These are phyloP conservation scores for Russula sp. DNA, from an alignment of 768 basidiomycete species.

Conservation along the genomic window DNA sequence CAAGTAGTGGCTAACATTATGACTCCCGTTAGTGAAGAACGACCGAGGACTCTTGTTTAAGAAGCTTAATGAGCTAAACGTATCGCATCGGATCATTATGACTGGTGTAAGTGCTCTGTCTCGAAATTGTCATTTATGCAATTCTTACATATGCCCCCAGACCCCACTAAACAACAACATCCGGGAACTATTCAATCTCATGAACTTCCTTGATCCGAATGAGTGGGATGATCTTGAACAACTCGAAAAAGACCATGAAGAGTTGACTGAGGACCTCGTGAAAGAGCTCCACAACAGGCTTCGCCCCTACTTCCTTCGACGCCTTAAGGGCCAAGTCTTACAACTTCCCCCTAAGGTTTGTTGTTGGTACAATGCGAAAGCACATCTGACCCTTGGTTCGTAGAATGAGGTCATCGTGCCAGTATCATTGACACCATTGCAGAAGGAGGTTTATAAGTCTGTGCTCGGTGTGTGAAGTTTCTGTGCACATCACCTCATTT, in stretches of 20 bases:
- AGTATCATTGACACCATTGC: conserved; percentile 79
- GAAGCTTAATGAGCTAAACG: conserved; percentile 75
- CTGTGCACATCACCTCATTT: conserved; percentile 9
- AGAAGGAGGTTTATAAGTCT: conserved; percentile 84
- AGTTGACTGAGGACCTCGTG: conserved; percentile 75
- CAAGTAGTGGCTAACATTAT: conserved; percentile 22
- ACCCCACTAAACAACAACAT: conserved; percentile 98
- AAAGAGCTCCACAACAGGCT: conserved; percentile 75
- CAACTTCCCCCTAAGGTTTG: conserved; percentile 86
- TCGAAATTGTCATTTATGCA: conserved; percentile 3
- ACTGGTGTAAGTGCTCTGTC: conserved; percentile 59
- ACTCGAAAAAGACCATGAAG: conserved; percentile 71
- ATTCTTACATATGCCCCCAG: conserved; percentile 37
- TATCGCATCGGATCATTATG: conserved; percentile 80
- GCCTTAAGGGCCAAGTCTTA: conserved; percentile 90
- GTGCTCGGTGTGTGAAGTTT: conserved; percentile 58
- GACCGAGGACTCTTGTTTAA: conserved; percentile 77
- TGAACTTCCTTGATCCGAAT: conserved; percentile 86
- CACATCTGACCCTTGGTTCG: conserved; percentile 3
- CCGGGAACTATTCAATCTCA: conserved; percentile 92
- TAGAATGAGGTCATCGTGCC: conserved; percentile 93
- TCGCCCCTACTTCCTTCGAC: conserved; percentile 88
- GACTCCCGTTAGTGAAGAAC: conserved; percentile 64
- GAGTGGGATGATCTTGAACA: conserved; percentile 74
- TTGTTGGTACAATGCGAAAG: background rate